Conservation (phyloP, 192 early-diverging fungal species). For the Podila verticillata region DNA sequence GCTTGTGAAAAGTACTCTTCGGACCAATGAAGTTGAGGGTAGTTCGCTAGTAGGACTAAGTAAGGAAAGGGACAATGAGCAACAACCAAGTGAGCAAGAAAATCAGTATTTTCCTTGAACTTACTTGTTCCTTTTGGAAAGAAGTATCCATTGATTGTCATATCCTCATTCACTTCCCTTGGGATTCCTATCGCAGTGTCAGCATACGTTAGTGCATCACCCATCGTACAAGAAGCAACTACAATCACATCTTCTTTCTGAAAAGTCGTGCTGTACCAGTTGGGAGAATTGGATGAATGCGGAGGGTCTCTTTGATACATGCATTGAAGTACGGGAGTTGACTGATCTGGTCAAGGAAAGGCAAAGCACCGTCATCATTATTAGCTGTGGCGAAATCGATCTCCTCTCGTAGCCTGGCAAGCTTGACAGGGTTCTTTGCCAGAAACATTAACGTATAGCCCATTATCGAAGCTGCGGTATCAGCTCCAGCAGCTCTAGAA, state of each 20-base stretch:
- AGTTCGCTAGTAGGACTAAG: conserved; percentile 27
- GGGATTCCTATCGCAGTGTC: conserved; percentile 21
- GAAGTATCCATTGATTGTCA: conserved; percentile 45
- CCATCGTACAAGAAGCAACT: too few species aligned
- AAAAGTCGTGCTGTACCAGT: conserved; percentile 17
- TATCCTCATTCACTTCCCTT: conserved; percentile 44
- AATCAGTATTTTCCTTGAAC: background rate
- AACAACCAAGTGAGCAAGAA: background rate
- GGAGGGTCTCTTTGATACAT: conserved; percentile 64
- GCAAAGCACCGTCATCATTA: conserved; percentile 14
- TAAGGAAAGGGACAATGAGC: background rate
- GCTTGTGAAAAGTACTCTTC: conserved; percentile 26
- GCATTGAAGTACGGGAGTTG: conserved; percentile 59
- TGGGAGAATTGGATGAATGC: conserved; percentile 56
- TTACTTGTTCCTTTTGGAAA: conserved; percentile 58
- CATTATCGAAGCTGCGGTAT: conserved; percentile 32
- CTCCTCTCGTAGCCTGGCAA: conserved; percentile 32
- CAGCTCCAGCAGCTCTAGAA: conserved; percentile 48
- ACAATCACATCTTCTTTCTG: too few species aligned
- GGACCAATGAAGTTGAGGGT: conserved; percentile 19
- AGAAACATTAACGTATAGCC: conserved; percentile 39
- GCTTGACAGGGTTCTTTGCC: conserved; percentile 26
- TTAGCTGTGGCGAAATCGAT: conserved; percentile 29
- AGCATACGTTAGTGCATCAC: too few species aligned
- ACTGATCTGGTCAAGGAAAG: conserved; percentile 55